phyloP scores from a whole-genome alignment of 305 asterid species.

The Solanum hybrid region DNA sequence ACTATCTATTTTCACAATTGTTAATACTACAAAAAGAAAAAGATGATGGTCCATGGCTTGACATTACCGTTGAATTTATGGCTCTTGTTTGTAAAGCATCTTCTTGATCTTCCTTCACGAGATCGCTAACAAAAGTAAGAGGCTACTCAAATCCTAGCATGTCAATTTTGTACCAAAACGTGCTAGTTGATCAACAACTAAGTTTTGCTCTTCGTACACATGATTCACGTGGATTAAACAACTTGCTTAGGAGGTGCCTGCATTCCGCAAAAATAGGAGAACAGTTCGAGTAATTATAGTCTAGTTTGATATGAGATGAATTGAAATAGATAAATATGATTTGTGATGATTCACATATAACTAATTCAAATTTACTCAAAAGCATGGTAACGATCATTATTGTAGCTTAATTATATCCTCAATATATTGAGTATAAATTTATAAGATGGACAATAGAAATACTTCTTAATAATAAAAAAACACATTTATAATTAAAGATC shows the following conservation, averaged over 20 bases:
- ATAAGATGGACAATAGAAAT: not conserved
- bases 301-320: not conserved
- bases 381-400: accelerated
- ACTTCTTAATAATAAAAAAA: too few species aligned
- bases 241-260: not conserved
- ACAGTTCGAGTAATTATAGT: accelerated
- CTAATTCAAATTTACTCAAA: not conserved
- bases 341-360: not conserved
- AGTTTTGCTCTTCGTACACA: not conserved
- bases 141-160: not conserved
- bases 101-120: not conserved
- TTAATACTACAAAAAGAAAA: too few species aligned
- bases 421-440: too few species aligned
- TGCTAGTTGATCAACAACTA: not conserved
- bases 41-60: not conserved
- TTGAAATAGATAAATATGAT: too few species aligned
- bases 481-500: not conserved
- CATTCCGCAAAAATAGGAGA: not conserved
- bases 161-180: not conserved
- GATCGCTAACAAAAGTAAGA: not conserved
- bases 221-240: not conserved
- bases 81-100: not conserved
- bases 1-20: not conserved
- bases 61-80: too few species aligned
- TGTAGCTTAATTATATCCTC: not conserved